A percentile compares a stretch with the other conserved stretches of the same genome.
Evolutionary conservation across 352 stramenopile species (phyloP).

Genomic region (Nothophytophthora sp.): DNA sequence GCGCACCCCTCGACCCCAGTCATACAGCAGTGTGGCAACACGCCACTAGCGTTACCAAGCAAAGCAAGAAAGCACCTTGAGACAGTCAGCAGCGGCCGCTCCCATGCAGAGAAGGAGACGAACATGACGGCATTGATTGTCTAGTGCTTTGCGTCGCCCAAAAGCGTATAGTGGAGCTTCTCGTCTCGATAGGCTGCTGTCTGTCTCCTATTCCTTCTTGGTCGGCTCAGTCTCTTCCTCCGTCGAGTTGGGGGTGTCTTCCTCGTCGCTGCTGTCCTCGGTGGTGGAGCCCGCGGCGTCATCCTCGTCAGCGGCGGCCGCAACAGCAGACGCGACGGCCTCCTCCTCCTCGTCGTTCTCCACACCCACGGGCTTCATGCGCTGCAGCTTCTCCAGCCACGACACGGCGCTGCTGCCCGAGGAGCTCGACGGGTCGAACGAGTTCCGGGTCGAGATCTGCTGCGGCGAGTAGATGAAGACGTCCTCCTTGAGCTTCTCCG

Average conservation of each 20-base stretch:
- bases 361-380: slow-evolving; percentile 78
- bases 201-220: too few relatives aligned
- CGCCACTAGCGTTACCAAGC: too few relatives aligned
- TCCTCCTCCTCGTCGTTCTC: slow-evolving; percentile 34
- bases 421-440: slow-evolving; percentile 68
- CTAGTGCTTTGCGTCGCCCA: too few relatives aligned
- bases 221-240: too few relatives aligned
- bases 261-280: slow-evolving; percentile 8
- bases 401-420: slow-evolving; percentile 77
- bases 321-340: slow-evolving; percentile 19
- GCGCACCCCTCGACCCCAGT: too few relatives aligned
- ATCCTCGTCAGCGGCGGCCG: slow-evolving; percentile 27
- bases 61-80: too few relatives aligned
- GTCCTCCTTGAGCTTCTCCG: slow-evolving; percentile 83
- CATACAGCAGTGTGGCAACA: too few relatives aligned
- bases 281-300: not conserved
- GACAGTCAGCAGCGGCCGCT: too few relatives aligned
- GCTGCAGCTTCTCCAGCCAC: slow-evolving; percentile 88
- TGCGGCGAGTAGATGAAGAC: slow-evolving; percentile 85
- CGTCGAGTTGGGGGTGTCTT: slow-evolving; percentile 6
- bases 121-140: too few relatives aligned
- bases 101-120: too few relatives aligned
- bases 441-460: slow-evolving; percentile 63
- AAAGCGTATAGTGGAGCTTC: too few relatives aligned
- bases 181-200: not conserved